These are phyloP conservation scores for Pythium sukuiense DNA, from an alignment of 352 stramenopile genomes.

Conservation along the genomic window DNA sequence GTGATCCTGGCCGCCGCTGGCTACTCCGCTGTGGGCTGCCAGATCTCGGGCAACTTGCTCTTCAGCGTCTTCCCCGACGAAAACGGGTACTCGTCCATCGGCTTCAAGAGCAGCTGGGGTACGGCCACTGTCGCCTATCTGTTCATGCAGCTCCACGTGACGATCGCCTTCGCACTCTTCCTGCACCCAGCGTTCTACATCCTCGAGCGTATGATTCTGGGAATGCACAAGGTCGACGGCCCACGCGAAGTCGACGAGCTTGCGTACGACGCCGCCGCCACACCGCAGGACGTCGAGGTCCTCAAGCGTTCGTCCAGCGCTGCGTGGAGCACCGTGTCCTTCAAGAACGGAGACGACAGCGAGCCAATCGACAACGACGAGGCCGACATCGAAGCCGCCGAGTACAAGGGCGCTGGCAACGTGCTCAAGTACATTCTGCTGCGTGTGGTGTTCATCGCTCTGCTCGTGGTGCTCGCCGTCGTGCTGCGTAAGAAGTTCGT, in stretches of 20 bases:
- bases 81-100: slow-evolving; percentile 34
- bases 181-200: slow-evolving; percentile 61
- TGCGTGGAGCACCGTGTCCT: slow-evolving; percentile 31
- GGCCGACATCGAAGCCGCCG: slow-evolving; percentile 32
- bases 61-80: slow-evolving; percentile 43
- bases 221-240: slow-evolving; percentile 51
- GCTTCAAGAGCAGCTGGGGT: slow-evolving; percentile 44
- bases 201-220: slow-evolving; percentile 52
- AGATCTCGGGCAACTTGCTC: slow-evolving; percentile 32
- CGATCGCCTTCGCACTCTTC: slow-evolving; percentile 46
- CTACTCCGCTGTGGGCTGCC: slow-evolving; percentile 27
- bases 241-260: slow-evolving; percentile 1
- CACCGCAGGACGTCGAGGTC: slow-evolving; percentile 5
- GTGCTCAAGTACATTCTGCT: slow-evolving; percentile 38
- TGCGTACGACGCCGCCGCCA: slow-evolving; percentile 18
- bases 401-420: slow-evolving; percentile 35
- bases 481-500: slow-evolving; percentile 49
- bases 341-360: slow-evolving; percentile 17
- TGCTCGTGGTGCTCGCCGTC: slow-evolving; percentile 41
- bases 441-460: slow-evolving; percentile 51
- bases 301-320: slow-evolving; percentile 21
- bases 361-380: slow-evolving; percentile 7
- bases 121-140: slow-evolving; percentile 52
- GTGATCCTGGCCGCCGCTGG: slow-evolving; percentile 24
- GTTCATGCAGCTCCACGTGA: slow-evolving; percentile 59